These are phyloP conservation scores for Amorphotheca resinae DNA, from an alignment of 495 filamentous ascomycete genomes.

Conservation along the genomic window DNA sequence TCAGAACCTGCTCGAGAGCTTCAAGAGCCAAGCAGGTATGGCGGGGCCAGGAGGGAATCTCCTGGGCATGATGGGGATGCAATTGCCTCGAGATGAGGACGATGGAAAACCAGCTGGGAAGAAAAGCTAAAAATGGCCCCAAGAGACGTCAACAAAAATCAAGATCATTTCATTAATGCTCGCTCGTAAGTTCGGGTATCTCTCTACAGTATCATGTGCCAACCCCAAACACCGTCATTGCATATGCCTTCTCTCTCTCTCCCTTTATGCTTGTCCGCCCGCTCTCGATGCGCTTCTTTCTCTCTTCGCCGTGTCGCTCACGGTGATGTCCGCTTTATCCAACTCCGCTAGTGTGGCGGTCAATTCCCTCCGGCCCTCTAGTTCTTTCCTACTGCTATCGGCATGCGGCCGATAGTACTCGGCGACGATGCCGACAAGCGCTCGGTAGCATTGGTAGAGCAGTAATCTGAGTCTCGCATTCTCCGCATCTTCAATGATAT, in stretches of 20 bases:
- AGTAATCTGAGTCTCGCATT: conserved; percentile 27
- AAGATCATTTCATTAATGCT: conserved; percentile 1
- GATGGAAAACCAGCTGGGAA: conserved; percentile 15
- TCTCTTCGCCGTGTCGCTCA: conserved; percentile 16
- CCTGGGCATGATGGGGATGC: conserved; percentile 70
- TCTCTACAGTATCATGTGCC: background rate
- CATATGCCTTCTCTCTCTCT: background rate
- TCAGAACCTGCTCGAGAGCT: conserved; percentile 82
- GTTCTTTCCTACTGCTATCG: conserved; percentile 31
- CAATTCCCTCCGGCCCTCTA: conserved; percentile 32
- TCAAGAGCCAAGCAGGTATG: conserved; percentile 76
- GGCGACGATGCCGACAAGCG: conserved; percentile 29
- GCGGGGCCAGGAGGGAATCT: conserved; percentile 79
- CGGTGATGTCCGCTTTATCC: conserved; percentile 20
- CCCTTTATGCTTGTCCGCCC: conserved; percentile 6
- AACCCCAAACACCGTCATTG: conserved; percentile 12
- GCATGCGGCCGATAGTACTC: conserved; percentile 35
- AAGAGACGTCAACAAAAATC: background rate
- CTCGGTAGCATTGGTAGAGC: conserved; percentile 38
- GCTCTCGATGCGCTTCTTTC: conserved; percentile 1
- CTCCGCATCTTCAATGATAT: conserved; percentile 27
- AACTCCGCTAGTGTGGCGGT: conserved; percentile 26
- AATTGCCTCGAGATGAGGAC: conserved; percentile 65
- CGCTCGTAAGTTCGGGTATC: conserved; percentile 8
- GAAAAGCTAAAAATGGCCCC: background rate